Base-by-base conservation (phyloP, 1,139 yeast species). In the Hansenula lynferdii region DNA sequence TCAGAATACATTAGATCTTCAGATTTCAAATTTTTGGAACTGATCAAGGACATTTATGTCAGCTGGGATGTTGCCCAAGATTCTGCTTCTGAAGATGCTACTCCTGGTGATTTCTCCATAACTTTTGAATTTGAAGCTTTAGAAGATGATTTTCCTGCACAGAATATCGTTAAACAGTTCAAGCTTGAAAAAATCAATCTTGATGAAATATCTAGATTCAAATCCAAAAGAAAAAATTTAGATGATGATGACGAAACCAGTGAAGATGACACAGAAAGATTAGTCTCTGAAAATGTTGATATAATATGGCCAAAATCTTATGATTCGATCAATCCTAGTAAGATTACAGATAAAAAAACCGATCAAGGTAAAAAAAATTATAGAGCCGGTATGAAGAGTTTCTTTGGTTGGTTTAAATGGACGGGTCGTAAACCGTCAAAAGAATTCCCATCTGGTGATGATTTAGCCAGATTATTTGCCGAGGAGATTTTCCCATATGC, bases 331-430 rank as follows among this genome's bases (percentile, higher is more conserved):
- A 75, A 77, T 44, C 89, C 90, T 0, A 42, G 48, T 3, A 42
- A 56, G 26, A 69, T 81, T 38, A 67, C 67, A 38, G 62, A 64
- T 31, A 58, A 54, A 31, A 67, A 68, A n/a, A 49, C 69, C 5
- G 49, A 62, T 25, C 75, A 72, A 15, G 81, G 80, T 32, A 81
- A 81, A 57, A 77, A 73, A 50, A 65, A 66, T 35, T 82, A 82
- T 54, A 64, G 89, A 42, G 53, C 68, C 22, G 89, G 89, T 4
- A 81, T 81, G 87, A 78, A 78, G 53, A 77, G 86, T 6, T 75
- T 83, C 50, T 82, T 82, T 57, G 77, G 86, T 4, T 83, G 84
- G 77, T 82, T 82, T 52, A 63, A 65, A 34, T 83, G 92, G 92
- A 81, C 90, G 0, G 92, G 90, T 1, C 57, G 57, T 36, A 80